Evolutionary conservation across 2,329 filamentous ascomycete genomes (phyloP).

Genomic region (Hymenoscyphus albidus): DNA sequence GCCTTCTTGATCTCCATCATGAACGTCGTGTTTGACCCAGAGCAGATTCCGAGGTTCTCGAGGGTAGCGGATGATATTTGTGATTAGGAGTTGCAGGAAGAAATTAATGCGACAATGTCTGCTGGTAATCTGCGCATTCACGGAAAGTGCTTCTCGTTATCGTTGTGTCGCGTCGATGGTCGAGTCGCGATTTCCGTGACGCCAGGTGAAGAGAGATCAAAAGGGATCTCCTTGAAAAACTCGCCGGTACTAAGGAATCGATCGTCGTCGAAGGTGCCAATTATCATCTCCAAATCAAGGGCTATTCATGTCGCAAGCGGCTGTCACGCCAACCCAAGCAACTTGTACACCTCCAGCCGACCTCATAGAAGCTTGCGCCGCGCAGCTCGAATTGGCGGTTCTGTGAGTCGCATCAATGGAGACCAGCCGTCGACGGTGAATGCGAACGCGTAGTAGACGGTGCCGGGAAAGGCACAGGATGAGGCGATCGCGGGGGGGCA

Average conservation of each 20-base stretch:
- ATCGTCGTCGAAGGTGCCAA: slow-evolving; percentile 6
- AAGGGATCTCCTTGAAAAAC: background rate
- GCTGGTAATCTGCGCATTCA: background rate
- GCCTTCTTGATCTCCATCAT: slow-evolving; percentile 20
- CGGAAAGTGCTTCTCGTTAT: background rate
- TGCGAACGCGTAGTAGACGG: background rate
- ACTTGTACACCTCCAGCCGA: slow-evolving; percentile 13
- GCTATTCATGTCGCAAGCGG: slow-evolving; percentile 29
- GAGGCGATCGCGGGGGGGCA: background rate
- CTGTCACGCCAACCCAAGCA: slow-evolving; percentile 14
- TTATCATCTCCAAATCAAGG: slow-evolving; percentile 24
- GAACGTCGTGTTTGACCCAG: background rate
- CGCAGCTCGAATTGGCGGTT: slow-evolving; percentile 8
- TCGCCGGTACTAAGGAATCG: background rate
- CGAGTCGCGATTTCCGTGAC: slow-evolving; percentile 1
- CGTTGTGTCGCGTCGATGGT: background rate
- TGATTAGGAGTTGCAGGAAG: slow-evolving; percentile 2
- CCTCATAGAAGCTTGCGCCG: slow-evolving; percentile 22
- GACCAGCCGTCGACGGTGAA: background rate
- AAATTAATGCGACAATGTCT: slow-evolving; percentile 9
- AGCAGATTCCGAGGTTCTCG: background rate
- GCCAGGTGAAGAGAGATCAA: background rate
- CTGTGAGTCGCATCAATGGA: slow-evolving; percentile 6
- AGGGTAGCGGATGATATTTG: background rate
- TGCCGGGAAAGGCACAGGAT: background rate